Base-by-base conservation (phyloP, 306 rosid genomes). In the Notholithocarpus densiflorus region DNA sequence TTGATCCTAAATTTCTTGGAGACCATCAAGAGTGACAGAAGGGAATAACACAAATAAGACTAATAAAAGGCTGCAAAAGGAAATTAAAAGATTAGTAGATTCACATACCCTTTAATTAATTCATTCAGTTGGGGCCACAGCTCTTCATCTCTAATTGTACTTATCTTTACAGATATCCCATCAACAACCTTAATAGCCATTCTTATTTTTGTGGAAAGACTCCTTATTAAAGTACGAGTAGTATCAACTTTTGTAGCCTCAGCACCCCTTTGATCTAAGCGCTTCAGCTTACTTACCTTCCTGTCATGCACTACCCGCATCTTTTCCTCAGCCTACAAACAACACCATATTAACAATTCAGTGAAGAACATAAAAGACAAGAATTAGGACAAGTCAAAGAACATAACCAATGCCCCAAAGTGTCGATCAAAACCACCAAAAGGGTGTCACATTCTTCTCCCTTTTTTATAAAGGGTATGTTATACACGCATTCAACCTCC, bases 181-280 rank as follows among this genome's bases (percentile, higher is more conserved):
- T 96, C 99, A 75, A 96, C 98, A 52, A 91, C 97, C 78, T 96
- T 94, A 85, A 96, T 96, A 48, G 99, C 97, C 75, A 96, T 93
- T 86, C 84, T 87, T 70, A 96, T 96, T 88, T 89, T 93, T 81
- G 98, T 89, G 72, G 99, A 96, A 75, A 96, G 88, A 76, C 80
- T 83, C 88, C 91, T 88, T 64, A 93, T 89, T 23, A 87, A 29
- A 37, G 86, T 62, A 71, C 87, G 91, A 77, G 98, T 91, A 2
- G 93, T 10, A 80, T 91, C 97, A 79, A 93, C 84, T 84, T 96
- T 93, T 27, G 86, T 82, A 43, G 83, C 80, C 78, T 96, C 99
- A 34, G 99, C 90, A 68, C 99, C 99, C 83, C 62, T 86, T 79
- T 93, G 90, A 54, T 96, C 96, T 84, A 96, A 68, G 19, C 90